A percentile compares a stretch with the other conserved stretches of the same genome.
Conservation (phyloP, 1,139 yeast species). For the Yamadazyma triangularis region DNA sequence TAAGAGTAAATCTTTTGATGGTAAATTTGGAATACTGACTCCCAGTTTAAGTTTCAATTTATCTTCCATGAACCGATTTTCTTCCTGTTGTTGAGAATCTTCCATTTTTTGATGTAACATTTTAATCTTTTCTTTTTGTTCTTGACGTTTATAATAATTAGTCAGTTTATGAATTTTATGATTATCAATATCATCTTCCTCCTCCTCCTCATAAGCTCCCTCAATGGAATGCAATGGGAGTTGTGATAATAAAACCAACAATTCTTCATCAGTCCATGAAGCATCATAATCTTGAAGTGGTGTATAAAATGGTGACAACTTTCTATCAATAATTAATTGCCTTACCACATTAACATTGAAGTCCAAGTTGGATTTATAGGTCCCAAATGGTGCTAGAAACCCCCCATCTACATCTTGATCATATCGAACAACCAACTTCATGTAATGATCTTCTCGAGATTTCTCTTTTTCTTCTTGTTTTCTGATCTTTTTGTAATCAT, state of each 20-base stretch:
- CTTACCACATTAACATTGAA: constrained; percentile 71
- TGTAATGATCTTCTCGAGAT: constrained; percentile 49
- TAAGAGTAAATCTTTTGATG: constrained; percentile 29
- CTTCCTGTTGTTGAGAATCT: constrained; percentile 52
- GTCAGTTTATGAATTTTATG: constrained; percentile 53
- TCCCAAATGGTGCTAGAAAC: constrained; percentile 81
- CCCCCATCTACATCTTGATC: constrained; percentile 76
- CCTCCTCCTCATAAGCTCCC: constrained; percentile 51
- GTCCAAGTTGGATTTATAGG: constrained; percentile 71
- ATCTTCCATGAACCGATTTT: constrained; percentile 39
- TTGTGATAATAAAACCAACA: constrained; percentile 52
- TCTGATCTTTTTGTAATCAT: constrained; percentile 20
- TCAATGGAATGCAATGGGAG: constrained; percentile 58
- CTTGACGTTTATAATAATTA: constrained; percentile 48
- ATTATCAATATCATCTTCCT: constrained; percentile 51
- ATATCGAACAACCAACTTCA: constrained; percentile 52
- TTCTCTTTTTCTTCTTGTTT: constrained; percentile 50
- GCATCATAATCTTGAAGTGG: constrained; percentile 81
- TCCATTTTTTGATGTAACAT: constrained; percentile 45
- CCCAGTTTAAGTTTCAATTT: constrained; percentile 16
- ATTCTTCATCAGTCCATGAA: constrained; percentile 70
- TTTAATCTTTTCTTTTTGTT: constrained; percentile 49
- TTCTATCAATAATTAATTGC: constrained; percentile 53
- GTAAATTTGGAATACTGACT: constrained; percentile 7
- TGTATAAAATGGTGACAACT: constrained; percentile 83